Evolutionary conservation across 768 basidiomycete genomes (phyloP).

Genomic region (Mycena maculata): DNA sequence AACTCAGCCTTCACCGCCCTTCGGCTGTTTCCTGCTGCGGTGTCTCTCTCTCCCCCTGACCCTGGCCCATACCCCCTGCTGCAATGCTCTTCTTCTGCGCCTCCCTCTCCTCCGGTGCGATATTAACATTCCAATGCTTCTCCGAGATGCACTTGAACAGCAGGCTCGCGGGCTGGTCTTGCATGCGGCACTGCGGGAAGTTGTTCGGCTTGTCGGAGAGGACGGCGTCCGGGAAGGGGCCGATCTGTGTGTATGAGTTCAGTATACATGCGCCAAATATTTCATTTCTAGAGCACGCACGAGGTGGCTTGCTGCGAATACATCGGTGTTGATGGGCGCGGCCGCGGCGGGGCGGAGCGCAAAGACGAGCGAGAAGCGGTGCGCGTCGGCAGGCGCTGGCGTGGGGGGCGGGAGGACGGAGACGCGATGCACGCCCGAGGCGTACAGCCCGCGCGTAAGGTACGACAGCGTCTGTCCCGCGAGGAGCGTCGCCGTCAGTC

Average conservation of each 20-base stretch:
- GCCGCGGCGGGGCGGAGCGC: conserved; percentile 26
- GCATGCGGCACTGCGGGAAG: conserved; percentile 29
- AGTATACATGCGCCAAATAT: too few species aligned
- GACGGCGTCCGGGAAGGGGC: conserved; percentile 8
- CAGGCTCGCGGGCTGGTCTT: conserved; percentile 18
- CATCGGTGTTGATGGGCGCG: conserved; percentile 16
- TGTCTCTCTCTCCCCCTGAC: background rate
- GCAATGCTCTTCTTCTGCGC: conserved; percentile 23
- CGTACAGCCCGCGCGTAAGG: conserved; percentile 28
- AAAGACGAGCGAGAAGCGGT: conserved; percentile 33
- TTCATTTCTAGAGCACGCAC: too few species aligned
- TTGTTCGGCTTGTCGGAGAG: conserved; percentile 12
- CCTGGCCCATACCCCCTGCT: too few species aligned
- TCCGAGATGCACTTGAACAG: conserved; percentile 20
- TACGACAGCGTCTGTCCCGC: conserved; percentile 30
- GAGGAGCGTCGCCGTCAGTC: conserved; percentile 32
- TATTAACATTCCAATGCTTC: conserved; percentile 32
- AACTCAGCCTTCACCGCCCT: too few species aligned
- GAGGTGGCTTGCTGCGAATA: conserved; percentile 19
- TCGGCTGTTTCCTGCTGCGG: too few species aligned
- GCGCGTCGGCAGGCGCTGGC: background rate
- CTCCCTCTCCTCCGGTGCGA: conserved; percentile 30
- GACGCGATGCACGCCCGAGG: conserved; percentile 31
- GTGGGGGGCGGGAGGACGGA: conserved; percentile 26
- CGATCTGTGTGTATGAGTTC: background rate